Evolutionary conservation across 2,329 filamentous ascomycete genomes (phyloP), one percentile per base, ranked within the genome.

Genomic region (Verticillium klebahnii): DNA sequence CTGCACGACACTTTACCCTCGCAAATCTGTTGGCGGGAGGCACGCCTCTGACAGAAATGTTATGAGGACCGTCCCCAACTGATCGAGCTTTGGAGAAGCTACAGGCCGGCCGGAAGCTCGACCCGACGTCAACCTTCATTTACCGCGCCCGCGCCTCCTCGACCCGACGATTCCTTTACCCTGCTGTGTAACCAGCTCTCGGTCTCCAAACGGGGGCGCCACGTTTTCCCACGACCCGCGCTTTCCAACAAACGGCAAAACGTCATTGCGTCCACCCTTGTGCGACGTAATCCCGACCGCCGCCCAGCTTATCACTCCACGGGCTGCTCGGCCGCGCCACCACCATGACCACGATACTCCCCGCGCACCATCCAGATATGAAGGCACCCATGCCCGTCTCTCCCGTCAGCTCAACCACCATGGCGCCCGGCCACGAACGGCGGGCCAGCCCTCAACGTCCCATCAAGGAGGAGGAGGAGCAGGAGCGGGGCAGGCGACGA

Each of bases 391-490:
- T 78, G 56, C 72, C 77, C 63, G 71, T 76, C 59, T 74, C 77
- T 55, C 75, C 74, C 63, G 71, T 75, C 57, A 75, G 73, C 65
- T 71, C 72, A 56, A 70, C 74, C 64, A 72, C 71, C 66, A 81
- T 82, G 78, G 73, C 76, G 54, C 70, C 76, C 59, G 67, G 70
- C 40, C 78, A 80, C 65, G 79, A 76, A 61, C 74, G 73, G 32
- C 77, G 74, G 4, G 60, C 61, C 32, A 65, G 63, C 50, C 74
- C 77, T 58, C 76, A 75, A 36, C 74, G 76, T 61, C 69, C 70
- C 61, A 64, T 77, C 68, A 78, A 78, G 62, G 73, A 74, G 60
- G 79, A 82, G 63, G 77, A 82, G 63, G 77, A 77, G 45, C 19
- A 37, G 14, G 58, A 59, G 58, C 73, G 77, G 57, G 77, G 75